Percentiles rank a stretch among this genome's conserved stretches.
These are phyloP conservation scores for Pelagomonas calceolata DNA, from an alignment of 108 stramenopile genomes.

Conservation along the genomic window DNA sequence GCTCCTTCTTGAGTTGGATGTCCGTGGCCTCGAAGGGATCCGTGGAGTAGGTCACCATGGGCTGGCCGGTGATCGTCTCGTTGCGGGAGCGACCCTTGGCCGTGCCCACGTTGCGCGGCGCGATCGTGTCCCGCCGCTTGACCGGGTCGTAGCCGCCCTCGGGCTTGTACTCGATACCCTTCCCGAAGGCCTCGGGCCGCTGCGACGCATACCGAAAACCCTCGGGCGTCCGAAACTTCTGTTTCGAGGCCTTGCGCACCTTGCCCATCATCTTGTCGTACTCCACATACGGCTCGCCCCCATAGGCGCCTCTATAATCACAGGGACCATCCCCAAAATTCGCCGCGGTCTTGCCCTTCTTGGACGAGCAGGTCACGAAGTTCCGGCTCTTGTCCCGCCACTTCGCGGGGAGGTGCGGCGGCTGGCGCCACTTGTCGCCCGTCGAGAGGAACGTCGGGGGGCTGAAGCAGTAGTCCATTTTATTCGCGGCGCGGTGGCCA, in stretches of 20 bases:
- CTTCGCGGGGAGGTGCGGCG: too few relatives aligned
- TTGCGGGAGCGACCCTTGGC: neutral
- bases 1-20: neutral
- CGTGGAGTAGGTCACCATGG: neutral
- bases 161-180: too few relatives aligned
- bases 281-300: neutral
- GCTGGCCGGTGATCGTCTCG: neutral
- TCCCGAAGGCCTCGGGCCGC: neutral
- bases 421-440: too few relatives aligned
- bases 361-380: neutral
- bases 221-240: neutral
- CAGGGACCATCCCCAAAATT: neutral
- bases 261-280: neutral
- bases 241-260: neutral
- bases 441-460: too few relatives aligned
- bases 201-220: neutral
- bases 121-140: neutral
- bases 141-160: too few relatives aligned
- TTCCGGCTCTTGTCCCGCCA: neutral
- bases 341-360: neutral
- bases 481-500: too few relatives aligned
- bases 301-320: neutral
- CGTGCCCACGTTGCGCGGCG: neutral
- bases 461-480: too few relatives aligned
- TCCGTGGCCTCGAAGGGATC: neutral